Conservation (phyloP, 2,329 filamentous ascomycete genomes). For the Juglanconis sp. region DNA sequence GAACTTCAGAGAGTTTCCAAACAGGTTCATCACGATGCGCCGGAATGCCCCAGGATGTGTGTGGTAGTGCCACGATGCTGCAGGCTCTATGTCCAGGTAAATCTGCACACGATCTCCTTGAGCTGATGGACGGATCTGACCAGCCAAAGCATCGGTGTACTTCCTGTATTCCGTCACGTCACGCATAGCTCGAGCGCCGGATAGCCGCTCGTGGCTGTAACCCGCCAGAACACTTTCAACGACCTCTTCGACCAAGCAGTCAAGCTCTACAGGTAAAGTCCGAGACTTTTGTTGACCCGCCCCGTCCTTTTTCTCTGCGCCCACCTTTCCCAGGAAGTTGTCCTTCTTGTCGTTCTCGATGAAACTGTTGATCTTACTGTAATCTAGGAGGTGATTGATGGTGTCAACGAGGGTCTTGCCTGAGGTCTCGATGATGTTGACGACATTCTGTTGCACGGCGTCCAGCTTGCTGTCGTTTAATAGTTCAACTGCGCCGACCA, state of each 20-base stretch:
- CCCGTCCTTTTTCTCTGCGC: conserved; percentile 13
- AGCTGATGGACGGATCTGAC: neutral
- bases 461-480: conserved; percentile 49
- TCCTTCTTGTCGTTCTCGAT: conserved; percentile 18
- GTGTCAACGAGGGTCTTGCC: conserved; percentile 51
- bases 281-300: neutral
- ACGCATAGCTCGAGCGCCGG: conserved; percentile 9
- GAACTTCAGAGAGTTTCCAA: conserved; percentile 53
- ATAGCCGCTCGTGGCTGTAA: conserved; percentile 33
- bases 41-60: conserved; percentile 47
- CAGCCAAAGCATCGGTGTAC: conserved; percentile 3
- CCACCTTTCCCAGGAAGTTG: conserved; percentile 15
- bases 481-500: conserved; percentile 52
- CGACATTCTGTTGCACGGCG: conserved; percentile 42
- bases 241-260: conserved; percentile 43
- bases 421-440: conserved; percentile 49
- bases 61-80: conserved; percentile 46
- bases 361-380: conserved; percentile 50
- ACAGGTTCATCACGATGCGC: conserved; percentile 53
- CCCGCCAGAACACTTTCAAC: conserved; percentile 46
- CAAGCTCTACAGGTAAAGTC: conserved; percentile 31
- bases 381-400: conserved; percentile 51
- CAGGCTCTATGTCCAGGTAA: conserved; percentile 46
- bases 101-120: conserved; percentile 27
- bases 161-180: neutral